These are phyloP conservation scores for Melampsora abietis-canadensis DNA, from an alignment of 1,284 basidiomycete genomes.

Conservation along the genomic window DNA sequence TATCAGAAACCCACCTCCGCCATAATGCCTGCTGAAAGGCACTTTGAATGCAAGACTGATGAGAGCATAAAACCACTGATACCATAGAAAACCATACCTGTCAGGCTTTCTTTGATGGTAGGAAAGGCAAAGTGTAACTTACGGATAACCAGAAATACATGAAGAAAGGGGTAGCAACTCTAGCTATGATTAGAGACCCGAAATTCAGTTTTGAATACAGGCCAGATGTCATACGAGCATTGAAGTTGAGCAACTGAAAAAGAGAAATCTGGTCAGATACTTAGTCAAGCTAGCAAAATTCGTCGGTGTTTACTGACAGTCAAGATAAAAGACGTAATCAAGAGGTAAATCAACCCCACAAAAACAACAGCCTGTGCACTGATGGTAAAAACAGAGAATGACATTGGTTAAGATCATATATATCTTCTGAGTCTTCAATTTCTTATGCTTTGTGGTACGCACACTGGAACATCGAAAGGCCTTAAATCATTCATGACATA, in stretches of 20 bases:
- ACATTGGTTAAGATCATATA: not conserved
- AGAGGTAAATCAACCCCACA: constrained; percentile 35
- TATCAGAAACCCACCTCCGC: constrained; percentile 19
- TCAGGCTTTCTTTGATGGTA: not conserved
- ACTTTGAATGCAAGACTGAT: constrained; percentile 32
- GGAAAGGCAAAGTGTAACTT: not conserved
- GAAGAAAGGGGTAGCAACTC: constrained; percentile 22
- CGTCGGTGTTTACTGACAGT: constrained; percentile 7
- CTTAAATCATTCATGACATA: constrained; percentile 22
- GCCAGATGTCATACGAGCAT: constrained; percentile 10
- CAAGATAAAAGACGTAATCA: constrained; percentile 19
- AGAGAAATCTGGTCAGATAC: not conserved
- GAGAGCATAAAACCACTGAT: constrained; percentile 20
- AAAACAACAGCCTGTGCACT: constrained; percentile 20
- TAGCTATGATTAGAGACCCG: constrained; percentile 14
- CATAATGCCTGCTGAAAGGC: constrained; percentile 18
- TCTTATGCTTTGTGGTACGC: constrained; percentile 3
- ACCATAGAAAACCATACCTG: not conserved
- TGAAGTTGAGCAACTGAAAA: constrained; percentile 4
- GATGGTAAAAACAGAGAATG: not conserved
- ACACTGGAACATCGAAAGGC: constrained; percentile 40
- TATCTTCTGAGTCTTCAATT: not conserved
- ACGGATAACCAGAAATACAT: constrained; percentile 36
- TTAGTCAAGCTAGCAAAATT: not conserved
- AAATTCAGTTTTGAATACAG: constrained; percentile 24